Evolutionary conservation across 108 stramenopile genomes (phyloP), one percentile per base, ranked within the genome.

Genomic region (Mayamaea pseudoterrestris): DNA sequence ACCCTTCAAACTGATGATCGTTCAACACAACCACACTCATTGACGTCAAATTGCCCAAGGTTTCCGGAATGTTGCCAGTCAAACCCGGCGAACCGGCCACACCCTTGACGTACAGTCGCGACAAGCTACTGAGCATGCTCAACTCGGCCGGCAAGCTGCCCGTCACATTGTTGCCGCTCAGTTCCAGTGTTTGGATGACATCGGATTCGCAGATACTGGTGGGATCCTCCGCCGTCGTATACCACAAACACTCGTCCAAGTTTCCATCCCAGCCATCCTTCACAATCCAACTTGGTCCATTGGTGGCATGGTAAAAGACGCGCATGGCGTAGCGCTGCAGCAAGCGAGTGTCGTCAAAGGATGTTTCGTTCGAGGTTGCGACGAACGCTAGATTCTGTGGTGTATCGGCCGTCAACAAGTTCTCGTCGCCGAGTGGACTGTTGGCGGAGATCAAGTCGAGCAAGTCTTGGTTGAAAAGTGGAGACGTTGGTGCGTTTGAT

Each of bases 1-100:
- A 37, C 25, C 77, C 77, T 0, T 20, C 37, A 5, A 74, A 40
- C 12, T 3, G 20, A 57, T 74, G 69, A 5, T 54, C 17, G 1
- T 48, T 44, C 21, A 64, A 32, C 17, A 56, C 43, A n/a, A 64
- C 28, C 25, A 48, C 27, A 41, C 31, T 36, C 58, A 58, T 37
- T 23, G 42, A 17, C 7, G 47, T 30, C 29, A 58, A 5, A 14
- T 58, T 55, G 13, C 37, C 9, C n/a, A n/a, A n/a, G n/a, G n/a
- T n/a, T n/a, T n/a, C n/a, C n/a, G n/a, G n/a, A n/a, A n/a, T n/a
- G n/a, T n/a, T n/a, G n/a, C n/a, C n/a, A n/a, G n/a, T n/a, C n/a
- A n/a, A n/a, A n/a, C n/a, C n/a, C n/a, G n/a, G n/a, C n/a, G n/a
- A n/a, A n/a, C n/a, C n/a, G n/a, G n/a, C n/a, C n/a, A n/a, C n/a